phyloP scores from a whole-genome alignment of 225 moss, liverwort and hornwort species.

The Sphagnum tenellum region DNA sequence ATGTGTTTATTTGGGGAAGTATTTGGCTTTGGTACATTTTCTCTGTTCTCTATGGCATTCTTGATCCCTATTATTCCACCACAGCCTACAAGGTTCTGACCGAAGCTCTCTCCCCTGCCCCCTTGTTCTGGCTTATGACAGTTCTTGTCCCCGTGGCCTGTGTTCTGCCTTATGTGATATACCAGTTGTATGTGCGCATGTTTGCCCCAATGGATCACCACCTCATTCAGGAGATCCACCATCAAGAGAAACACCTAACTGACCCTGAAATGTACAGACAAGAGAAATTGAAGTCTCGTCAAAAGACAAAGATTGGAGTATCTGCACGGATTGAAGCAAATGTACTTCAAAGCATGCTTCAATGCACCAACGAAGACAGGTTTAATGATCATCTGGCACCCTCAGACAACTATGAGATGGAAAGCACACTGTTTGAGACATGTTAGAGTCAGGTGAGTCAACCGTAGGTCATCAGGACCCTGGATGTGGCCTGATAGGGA shows the following conservation, averaged over 20 bases:
- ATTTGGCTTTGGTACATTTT: constrained; percentile 59
- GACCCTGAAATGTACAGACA: constrained; percentile 45
- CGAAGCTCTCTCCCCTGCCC: constrained; percentile 47
- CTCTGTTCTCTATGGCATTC: constrained; percentile 41
- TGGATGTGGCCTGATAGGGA: too few relatives aligned
- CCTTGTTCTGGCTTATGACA: constrained; percentile 59
- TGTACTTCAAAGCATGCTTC: not conserved
- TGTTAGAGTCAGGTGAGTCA: too few relatives aligned
- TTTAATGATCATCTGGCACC: constrained; percentile 23
- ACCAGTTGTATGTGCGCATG: constrained; percentile 21
- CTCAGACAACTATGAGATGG: too few relatives aligned
- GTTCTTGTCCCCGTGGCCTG: constrained; percentile 28
- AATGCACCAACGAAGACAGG: constrained; percentile 36
- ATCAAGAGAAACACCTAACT: constrained; percentile 37
- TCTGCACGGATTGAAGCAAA: constrained; percentile 42
- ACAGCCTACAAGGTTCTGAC: constrained; percentile 49
- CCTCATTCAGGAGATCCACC: constrained; percentile 52
- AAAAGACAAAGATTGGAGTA: constrained; percentile 30
- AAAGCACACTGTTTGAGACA: too few relatives aligned
- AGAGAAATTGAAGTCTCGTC: constrained; percentile 41
- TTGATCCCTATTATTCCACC: constrained; percentile 22
- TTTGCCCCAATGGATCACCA: constrained; percentile 52
- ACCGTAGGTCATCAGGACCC: too few relatives aligned
- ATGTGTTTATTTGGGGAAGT: constrained; percentile 68
- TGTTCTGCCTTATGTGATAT: constrained; percentile 35